These are phyloP conservation scores for Amanita subjunquillea DNA, from an alignment of 768 basidiomycete genomes.

Conservation along the genomic window DNA sequence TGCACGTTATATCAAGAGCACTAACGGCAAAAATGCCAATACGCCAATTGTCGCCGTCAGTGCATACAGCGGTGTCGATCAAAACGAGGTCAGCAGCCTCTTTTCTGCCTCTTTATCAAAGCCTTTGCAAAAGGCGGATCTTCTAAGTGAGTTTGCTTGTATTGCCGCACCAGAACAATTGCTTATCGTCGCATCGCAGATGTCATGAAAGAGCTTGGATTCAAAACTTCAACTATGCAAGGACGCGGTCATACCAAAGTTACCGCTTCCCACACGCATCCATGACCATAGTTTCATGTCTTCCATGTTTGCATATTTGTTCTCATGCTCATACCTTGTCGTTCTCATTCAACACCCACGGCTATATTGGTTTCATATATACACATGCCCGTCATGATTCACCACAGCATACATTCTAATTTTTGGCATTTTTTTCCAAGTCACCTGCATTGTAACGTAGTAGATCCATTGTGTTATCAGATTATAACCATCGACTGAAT, in stretches of 20 bases:
- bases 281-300: neutral
- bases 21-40: constrained; percentile 87
- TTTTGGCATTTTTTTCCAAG: constrained; percentile 4
- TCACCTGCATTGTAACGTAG: constrained; percentile 35
- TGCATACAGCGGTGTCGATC: constrained; percentile 70
- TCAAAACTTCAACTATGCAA: constrained; percentile 74
- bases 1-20: constrained; percentile 94
- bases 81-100: constrained; percentile 51
- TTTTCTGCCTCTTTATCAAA: constrained; percentile 81
- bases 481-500: constrained; percentile 9
- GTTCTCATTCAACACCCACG: constrained; percentile 7
- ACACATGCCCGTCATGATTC: constrained; percentile 7
- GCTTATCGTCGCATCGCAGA: constrained; percentile 16
- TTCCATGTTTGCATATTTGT: constrained; percentile 4
- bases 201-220: constrained; percentile 80
- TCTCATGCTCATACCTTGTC: constrained; percentile 6
- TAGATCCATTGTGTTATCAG: constrained; percentile 26
- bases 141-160: constrained; percentile 38
- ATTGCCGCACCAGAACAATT: neutral
- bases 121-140: constrained; percentile 81
- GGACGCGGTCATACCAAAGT: constrained; percentile 44
- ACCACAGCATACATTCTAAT: constrained; percentile 6
- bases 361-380: constrained; percentile 12
- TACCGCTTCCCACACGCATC: constrained; percentile 23
- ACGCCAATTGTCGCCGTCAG: constrained; percentile 92